Evolutionary conservation across 257 asterid species (phyloP), one percentile per base, ranked within the genome.

Genomic region (Solanum chmielewskii): DNA sequence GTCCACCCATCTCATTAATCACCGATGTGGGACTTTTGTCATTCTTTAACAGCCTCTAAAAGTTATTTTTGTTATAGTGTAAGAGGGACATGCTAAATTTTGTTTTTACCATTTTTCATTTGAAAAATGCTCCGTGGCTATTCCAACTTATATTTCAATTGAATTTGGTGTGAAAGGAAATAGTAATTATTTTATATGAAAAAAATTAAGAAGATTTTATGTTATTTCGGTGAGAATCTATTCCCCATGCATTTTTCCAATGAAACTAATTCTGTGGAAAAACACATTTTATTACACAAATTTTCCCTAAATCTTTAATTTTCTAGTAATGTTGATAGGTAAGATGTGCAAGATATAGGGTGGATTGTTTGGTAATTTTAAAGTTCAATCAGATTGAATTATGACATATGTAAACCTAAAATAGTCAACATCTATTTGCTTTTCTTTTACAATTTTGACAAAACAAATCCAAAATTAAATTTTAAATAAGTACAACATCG

Each of bases 61-160:
- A 33, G 35, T 33, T 33, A 0, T 33, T 33, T 33, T 4, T 33
- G 5, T 33, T 33, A 0, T 33, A 33, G 5, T 0, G 1, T 6
- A 5, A 37, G 7, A 37, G 39, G 39, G 7, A 37, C 39, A 37
- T 37, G 7, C 39, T 37, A 37, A 37, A 1, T 5, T 5, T 37
- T 37, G 1, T 37, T 37, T 37, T 37, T 37, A 37, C 39, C 62
- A 52, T 52, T 16, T 52, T 52, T 9, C 62, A 15, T 15, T 47
- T 16, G 10, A 56, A 56, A 56, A 7, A 56, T 56, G n/a, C n/a
- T 18, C 4, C 7, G n/a, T 0, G 11, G 4, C n/a, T 7, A 18
- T 56, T 56, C 0, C 9, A 1, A 56, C n/a, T 7, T 56, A 56
- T 56, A 56, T 56, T 56, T 56, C 20, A 56, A 56, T 56, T 56